phyloP scores from a whole-genome alignment of 805 yeast species.

The Schizosaccharomyces cryophilus region DNA sequence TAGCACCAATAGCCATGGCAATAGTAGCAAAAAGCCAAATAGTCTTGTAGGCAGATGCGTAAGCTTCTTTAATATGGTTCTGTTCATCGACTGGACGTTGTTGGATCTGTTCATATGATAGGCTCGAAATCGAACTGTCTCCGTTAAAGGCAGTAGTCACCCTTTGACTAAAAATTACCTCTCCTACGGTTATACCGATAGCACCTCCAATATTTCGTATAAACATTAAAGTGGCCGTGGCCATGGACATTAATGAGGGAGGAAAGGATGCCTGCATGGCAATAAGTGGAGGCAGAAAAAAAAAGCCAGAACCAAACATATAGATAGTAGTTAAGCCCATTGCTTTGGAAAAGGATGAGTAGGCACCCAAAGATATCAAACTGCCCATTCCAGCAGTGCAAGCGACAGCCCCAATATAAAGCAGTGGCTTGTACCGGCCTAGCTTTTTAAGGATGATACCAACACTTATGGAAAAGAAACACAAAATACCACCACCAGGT shows the following conservation, averaged over 20 bases:
- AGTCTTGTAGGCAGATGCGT: background rate
- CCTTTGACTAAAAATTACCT: constrained; percentile 3
- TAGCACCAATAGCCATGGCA: background rate
- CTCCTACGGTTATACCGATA: constrained; percentile 15
- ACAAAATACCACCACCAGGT: constrained; percentile 21
- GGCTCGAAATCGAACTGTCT: background rate
- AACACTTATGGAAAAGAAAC: constrained; percentile 15
- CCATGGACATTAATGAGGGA: constrained; percentile 11
- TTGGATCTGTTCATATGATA: background rate
- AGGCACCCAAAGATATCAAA: constrained; percentile 16
- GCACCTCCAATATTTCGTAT: constrained; percentile 13
- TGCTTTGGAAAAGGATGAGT: constrained; percentile 16
- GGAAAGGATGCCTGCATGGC: constrained; percentile 13
- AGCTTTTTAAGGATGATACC: constrained; percentile 20
- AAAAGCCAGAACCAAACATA: constrained; percentile 25
- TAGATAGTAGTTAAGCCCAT: constrained; percentile 22
- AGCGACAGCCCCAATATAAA: constrained; percentile 17
- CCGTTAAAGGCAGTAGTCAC: background rate
- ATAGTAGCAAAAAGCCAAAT: background rate
- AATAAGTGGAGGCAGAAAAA: constrained; percentile 18
- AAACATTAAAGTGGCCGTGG: constrained; percentile 14
- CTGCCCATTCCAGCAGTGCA: constrained; percentile 23
- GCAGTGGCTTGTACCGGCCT: constrained; percentile 19
- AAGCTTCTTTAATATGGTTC: background rate
- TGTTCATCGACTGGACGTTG: background rate